These are phyloP conservation scores for Hyaloscypha finlandica DNA, from an alignment of 495 filamentous ascomycete genomes.

Conservation along the genomic window DNA sequence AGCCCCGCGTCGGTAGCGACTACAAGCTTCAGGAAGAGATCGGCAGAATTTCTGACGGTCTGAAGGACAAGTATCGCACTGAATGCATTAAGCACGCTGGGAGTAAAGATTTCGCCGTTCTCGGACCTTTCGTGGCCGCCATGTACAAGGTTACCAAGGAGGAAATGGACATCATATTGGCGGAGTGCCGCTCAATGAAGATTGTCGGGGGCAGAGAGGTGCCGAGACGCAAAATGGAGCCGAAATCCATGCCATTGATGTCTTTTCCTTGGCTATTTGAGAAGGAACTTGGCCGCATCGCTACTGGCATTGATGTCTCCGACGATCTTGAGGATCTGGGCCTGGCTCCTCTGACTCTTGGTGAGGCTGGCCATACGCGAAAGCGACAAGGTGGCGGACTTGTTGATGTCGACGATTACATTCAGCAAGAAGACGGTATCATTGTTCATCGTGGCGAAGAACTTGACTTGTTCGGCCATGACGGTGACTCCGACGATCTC, in stretches of 20 bases:
- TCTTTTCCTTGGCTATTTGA: slow-evolving; percentile 93
- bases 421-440: slow-evolving; percentile 37
- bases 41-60: slow-evolving; percentile 57
- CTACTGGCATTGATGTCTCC: slow-evolving; percentile 37
- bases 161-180: slow-evolving; percentile 60
- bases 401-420: slow-evolving; percentile 26
- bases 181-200: slow-evolving; percentile 42
- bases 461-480: slow-evolving; percentile 37
- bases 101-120: slow-evolving; percentile 52
- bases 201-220: slow-evolving; percentile 39
- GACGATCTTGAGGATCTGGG: slow-evolving; percentile 24
- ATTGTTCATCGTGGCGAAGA: slow-evolving; percentile 41
- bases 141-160: slow-evolving; percentile 83
- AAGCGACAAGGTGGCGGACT: slow-evolving; percentile 10
- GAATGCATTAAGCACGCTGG: slow-evolving; percentile 65
- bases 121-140: slow-evolving; percentile 76
- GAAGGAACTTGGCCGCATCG: slow-evolving; percentile 72
- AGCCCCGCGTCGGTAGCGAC: slow-evolving; percentile 63
- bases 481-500: slow-evolving; percentile 20
- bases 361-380: slow-evolving; percentile 7
- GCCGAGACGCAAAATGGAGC: slow-evolving; percentile 39
- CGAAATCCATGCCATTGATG: slow-evolving; percentile 72
- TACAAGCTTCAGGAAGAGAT: slow-evolving; percentile 89
- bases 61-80: slow-evolving; percentile 68
- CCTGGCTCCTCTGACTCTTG: slow-evolving; percentile 14